Evolutionary conservation across 331 rosid genomes (phyloP).

Genomic region (Rosa hybrid): DNA sequence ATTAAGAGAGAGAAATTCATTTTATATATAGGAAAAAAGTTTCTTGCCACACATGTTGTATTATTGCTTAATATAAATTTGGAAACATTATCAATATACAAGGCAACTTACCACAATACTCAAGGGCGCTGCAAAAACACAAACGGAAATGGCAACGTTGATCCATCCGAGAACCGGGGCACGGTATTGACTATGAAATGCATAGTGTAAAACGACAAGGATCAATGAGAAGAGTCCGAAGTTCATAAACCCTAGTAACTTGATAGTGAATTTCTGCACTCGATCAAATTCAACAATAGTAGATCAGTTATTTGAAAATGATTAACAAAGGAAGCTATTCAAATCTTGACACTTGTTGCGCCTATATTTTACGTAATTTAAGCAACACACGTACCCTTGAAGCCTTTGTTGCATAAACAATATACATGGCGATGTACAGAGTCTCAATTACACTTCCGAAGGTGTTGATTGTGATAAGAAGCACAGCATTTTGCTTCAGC

Average conservation of each 20-base stretch:
- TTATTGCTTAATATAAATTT: neutral
- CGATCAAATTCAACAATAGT: neutral
- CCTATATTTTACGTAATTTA: neutral
- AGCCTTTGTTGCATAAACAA: constrained; percentile 50
- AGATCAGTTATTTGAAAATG: neutral
- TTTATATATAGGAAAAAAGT: neutral
- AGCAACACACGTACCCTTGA: constrained; percentile 47
- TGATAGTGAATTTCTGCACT: constrained; percentile 52
- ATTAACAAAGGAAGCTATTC: neutral
- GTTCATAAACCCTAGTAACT: constrained; percentile 56
- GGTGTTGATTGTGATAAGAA: constrained; percentile 80
- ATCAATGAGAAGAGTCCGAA: constrained; percentile 54
- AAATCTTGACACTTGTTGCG: neutral
- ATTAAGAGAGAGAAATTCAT: neutral
- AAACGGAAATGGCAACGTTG: constrained; percentile 57
- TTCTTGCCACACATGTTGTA: neutral
- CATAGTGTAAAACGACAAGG: constrained; percentile 31
- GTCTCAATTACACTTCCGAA: constrained; percentile 64
- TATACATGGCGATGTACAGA: constrained; percentile 55
- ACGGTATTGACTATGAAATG: constrained; percentile 36
- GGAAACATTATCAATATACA: neutral
- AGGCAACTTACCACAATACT: constrained; percentile 61
- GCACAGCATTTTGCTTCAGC: constrained; percentile 52
- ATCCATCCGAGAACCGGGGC: constrained; percentile 79
- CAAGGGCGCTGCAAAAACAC: constrained; percentile 90